Percentiles rank a stretch among this genome's conserved stretches.
Evolutionary conservation across 768 basidiomycete genomes (phyloP).

Genomic region (Hericium erinaceus): DNA sequence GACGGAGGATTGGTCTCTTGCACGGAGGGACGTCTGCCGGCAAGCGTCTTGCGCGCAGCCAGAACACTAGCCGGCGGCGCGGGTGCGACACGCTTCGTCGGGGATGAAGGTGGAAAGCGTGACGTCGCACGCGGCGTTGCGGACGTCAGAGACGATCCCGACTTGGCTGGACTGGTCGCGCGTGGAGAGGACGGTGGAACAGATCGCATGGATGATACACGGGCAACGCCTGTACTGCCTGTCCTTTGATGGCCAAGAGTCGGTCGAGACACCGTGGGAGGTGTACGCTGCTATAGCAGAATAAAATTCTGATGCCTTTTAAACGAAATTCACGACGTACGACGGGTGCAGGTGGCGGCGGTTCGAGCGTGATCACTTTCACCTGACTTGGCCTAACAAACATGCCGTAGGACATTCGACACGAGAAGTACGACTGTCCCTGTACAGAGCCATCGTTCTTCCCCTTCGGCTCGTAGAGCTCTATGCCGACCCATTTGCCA

Average conservation of each 20-base stretch:
- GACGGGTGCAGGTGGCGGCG: background rate
- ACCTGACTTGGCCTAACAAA: constrained; percentile 87
- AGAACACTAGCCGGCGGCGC: constrained; percentile 23
- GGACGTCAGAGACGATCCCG: constrained; percentile 28
- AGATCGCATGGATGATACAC: constrained; percentile 32
- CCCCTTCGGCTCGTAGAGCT: constrained; percentile 71
- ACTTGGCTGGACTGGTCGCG: constrained; percentile 55
- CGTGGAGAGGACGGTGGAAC: constrained; percentile 44
- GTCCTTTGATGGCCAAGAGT: constrained; percentile 50
- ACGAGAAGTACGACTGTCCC: constrained; percentile 74
- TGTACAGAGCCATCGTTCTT: constrained; percentile 94
- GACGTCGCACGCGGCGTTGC: constrained; percentile 19
- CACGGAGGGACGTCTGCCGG: constrained; percentile 32
- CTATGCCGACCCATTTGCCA: constrained; percentile 95
- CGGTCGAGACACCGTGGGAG: constrained; percentile 21
- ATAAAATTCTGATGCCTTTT: background rate
- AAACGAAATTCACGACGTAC: background rate
- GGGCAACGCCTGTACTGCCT: constrained; percentile 33
- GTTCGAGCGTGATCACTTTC: constrained; percentile 38
- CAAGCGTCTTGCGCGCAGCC: constrained; percentile 39
- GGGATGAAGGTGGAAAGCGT: constrained; percentile 35
- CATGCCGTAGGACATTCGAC: constrained; percentile 69
- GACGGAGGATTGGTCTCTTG: constrained; percentile 16
- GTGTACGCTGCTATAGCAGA: background rate
- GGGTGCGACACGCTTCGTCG: constrained; percentile 40